Base-by-base conservation (phyloP, 2,329 filamentous ascomycete genomes). In the Neonectria faginata region DNA sequence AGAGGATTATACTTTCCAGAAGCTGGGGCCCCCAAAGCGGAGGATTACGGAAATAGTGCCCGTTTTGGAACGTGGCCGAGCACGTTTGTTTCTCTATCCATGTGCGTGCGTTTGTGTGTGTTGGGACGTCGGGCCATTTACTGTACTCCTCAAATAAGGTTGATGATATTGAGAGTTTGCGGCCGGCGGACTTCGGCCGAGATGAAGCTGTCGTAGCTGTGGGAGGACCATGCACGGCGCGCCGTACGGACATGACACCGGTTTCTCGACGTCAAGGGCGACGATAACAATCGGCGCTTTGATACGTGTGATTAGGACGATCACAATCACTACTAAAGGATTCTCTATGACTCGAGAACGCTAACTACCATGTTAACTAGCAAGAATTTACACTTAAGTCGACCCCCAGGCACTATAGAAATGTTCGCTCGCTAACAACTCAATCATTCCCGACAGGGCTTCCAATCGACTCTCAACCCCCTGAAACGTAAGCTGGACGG, bases 371-470 rank as follows among this genome's bases (percentile, higher is more conserved):
- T 44, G 18, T 22, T 44, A 44, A 29, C 52, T 25, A 54, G 36
- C 33, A 42, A 54, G 52, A 25, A 39, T 33, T 33, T 16, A 29
- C 14, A 54, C 20, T 11, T 41, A 42, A 54, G 36, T 54, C 18
- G 52, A n/a, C 25, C 14, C 39, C 36, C n/a, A 54, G 36, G 52
- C 33, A 45, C 18, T 45, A 45, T 22, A 45, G 10, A 12, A 45
- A 12, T 45, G 10, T 25, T 45, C 42, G 42, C 52, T 54, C 14
- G 52, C 36, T 54, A 54, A 27, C 9, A 54, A 39, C 36, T 54
- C 52, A n/a, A 54, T 54, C 52, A 42, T 54, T 54, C 52, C 52
- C 22, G 52, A 54, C 52, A 54, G 12, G 14, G 52, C 52, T 54
- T 54, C 52, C 42, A 54, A 54, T 41, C 52, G 52, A 42, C 14